Evolutionary conservation across 495 filamentous ascomycete genomes (phyloP).

Genomic region (Aspergillus funiculosus): DNA sequence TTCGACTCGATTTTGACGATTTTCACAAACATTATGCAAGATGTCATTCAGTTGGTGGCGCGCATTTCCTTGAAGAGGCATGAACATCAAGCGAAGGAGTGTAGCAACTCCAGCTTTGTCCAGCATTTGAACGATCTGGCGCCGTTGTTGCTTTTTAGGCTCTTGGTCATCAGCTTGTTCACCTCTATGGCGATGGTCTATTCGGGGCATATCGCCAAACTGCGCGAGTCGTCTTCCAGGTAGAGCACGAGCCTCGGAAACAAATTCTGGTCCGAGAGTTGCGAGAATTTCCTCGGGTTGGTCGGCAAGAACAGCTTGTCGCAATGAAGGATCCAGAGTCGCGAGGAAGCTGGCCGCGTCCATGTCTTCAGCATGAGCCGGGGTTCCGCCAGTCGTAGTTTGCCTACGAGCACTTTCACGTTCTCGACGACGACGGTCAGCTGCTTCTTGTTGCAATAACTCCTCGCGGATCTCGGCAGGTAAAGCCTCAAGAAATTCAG

Average conservation of each 20-base stretch:
- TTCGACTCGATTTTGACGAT: constrained; percentile 87
- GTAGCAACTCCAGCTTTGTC: constrained; percentile 95
- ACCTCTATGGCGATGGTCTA: constrained; percentile 41
- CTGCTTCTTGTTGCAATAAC: constrained; percentile 79
- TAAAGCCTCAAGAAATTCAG: constrained; percentile 90
- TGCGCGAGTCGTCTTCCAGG: constrained; percentile 56
- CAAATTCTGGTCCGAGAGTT: constrained; percentile 76
- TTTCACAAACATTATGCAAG: constrained; percentile 83
- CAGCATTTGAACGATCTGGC: constrained; percentile 86
- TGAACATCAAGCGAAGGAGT: constrained; percentile 92
- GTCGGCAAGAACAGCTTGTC: constrained; percentile 81
- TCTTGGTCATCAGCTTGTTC: constrained; percentile 40
- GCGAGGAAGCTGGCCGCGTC: constrained; percentile 89
- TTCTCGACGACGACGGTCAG: constrained; percentile 83
- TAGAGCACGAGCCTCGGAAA: constrained; percentile 75
- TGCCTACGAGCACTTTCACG: constrained; percentile 67
- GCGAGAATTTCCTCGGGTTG: constrained; percentile 84
- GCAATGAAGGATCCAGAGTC: constrained; percentile 77
- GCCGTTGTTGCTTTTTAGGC: constrained; percentile 64
- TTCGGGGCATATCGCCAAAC: constrained; percentile 49
- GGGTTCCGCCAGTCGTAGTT: constrained; percentile 42
- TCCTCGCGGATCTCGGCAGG: constrained; percentile 86
- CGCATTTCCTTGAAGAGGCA: constrained; percentile 77
- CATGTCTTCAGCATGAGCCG: constrained; percentile 74
- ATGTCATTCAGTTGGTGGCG: constrained; percentile 77